Conservation (phyloP, 169 alveolate genomes). For the Babesia microti region DNA sequence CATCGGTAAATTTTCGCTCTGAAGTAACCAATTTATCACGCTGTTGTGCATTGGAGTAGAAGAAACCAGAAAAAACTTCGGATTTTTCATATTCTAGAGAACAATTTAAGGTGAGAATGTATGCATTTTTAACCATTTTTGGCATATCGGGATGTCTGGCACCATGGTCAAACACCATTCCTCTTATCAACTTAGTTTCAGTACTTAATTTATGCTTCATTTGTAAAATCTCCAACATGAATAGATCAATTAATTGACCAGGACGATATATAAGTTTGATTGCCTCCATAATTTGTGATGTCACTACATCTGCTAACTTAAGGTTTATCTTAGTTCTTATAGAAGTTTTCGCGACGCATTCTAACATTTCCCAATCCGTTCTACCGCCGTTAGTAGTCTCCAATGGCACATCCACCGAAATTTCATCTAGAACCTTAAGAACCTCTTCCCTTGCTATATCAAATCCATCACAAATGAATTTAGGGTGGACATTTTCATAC, state of each 20-base stretch:
- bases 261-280: constrained; percentile 50
- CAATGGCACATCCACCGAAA: constrained; percentile 9
- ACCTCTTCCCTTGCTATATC: constrained; percentile 83
- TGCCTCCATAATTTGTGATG: constrained; percentile 93
- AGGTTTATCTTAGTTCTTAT: constrained; percentile 85
- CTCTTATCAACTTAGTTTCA: constrained; percentile 82
- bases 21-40: constrained; percentile 90
- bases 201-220: constrained; percentile 90
- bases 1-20: constrained; percentile 93
- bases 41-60: constrained; percentile 92
- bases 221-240: constrained; percentile 96
- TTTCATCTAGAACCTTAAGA: constrained; percentile 72
- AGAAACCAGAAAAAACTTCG: constrained; percentile 94
- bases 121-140: constrained; percentile 86
- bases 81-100: constrained; percentile 97
- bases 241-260: constrained; percentile 79
- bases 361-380: constrained; percentile 79
- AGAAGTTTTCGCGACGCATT: constrained; percentile 86
- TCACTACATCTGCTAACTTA: constrained; percentile 77
- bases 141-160: constrained; percentile 98
- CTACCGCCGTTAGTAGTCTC: constrained; percentile 10
- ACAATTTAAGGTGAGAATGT: constrained; percentile 90
- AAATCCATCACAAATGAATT: constrained; percentile 91
- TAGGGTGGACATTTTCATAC: constrained; percentile 93
- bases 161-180: constrained; percentile 97